Evolutionary conservation across 2,329 filamentous ascomycete species (phyloP).

Genomic region (Xylariaceae sp.): DNA sequence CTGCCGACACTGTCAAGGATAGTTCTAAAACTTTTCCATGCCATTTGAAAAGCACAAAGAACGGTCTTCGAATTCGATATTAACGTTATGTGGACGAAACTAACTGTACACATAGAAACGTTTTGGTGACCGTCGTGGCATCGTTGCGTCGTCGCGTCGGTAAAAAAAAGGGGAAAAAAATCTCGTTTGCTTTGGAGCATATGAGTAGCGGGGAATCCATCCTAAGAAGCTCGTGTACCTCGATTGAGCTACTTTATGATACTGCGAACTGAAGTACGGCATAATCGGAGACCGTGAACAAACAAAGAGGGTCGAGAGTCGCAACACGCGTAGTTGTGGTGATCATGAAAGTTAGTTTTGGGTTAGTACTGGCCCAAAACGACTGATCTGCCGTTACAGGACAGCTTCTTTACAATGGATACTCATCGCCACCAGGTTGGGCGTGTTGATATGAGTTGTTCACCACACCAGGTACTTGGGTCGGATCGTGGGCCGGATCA

Average conservation of each 20-base stretch:
- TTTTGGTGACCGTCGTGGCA: not conserved
- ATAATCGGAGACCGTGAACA: not conserved
- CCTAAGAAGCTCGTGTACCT: not conserved
- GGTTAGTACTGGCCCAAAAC: not conserved
- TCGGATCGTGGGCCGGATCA: constrained; percentile 23
- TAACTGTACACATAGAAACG: not conserved
- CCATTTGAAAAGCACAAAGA: constrained; percentile 5
- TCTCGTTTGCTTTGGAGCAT: constrained; percentile 2
- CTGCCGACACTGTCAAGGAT: not conserved
- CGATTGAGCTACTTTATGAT: not conserved
- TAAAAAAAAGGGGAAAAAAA: not conserved
- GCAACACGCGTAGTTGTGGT: not conserved
- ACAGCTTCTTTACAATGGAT: constrained; percentile 9
- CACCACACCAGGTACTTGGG: constrained; percentile 22
- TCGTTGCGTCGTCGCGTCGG: not conserved
- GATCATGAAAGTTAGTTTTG: not conserved
- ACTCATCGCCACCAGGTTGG: constrained; percentile 21
- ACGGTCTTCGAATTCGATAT: not conserved
- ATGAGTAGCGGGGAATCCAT: constrained; percentile 2
- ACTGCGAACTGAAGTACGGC: not conserved
- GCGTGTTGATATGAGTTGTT: constrained; percentile 18
- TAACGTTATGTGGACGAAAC: not conserved
- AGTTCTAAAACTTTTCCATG: not conserved
- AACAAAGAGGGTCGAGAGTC: not conserved
- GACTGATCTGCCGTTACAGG: not conserved